A percentile compares a stretch with the other conserved stretches of the same genome.
Evolutionary conservation across 2,329 filamentous ascomycete species (phyloP).

Genomic region (Penicillium sp.): DNA sequence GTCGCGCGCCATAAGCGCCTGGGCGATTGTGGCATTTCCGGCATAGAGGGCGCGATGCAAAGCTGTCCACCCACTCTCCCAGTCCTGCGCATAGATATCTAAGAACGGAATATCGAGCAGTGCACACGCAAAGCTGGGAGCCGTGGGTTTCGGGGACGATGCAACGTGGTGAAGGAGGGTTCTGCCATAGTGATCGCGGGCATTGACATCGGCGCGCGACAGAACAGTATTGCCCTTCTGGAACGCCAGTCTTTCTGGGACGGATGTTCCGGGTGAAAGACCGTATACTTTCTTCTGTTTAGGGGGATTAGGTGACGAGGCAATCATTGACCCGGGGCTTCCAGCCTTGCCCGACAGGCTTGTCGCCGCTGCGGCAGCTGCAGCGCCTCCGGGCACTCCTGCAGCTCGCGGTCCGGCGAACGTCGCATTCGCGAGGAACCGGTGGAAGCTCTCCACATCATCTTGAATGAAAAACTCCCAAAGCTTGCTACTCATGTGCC

Average conservation of each 20-base stretch:
- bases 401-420: conserved; percentile 30
- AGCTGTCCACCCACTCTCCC: conserved; percentile 92
- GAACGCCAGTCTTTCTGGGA: conserved; percentile 35
- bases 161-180: conserved; percentile 81
- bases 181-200: conserved; percentile 73
- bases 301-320: conserved; percentile 39
- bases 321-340: conserved; percentile 28
- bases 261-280: conserved; percentile 46
- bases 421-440: conserved; percentile 69
- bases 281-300: conserved; percentile 46
- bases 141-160: conserved; percentile 66
- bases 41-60: conserved; percentile 86
- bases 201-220: conserved; percentile 70
- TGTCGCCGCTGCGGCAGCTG: conserved; percentile 8
- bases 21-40: conserved; percentile 81
- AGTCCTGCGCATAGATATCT: conserved; percentile 82
- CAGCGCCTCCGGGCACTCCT: conserved; percentile 22
- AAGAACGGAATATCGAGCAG: conserved; percentile 76
- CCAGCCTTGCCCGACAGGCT: conserved; percentile 24
- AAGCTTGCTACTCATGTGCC: conserved; percentile 90
- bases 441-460: conserved; percentile 92
- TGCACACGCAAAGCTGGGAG: conserved; percentile 69
- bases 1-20: conserved; percentile 75
- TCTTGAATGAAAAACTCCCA: conserved; percentile 97
- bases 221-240: conserved; percentile 34